Evolutionary conservation across 768 basidiomycete species (phyloP).

Genomic region (Mycena vitilis): DNA sequence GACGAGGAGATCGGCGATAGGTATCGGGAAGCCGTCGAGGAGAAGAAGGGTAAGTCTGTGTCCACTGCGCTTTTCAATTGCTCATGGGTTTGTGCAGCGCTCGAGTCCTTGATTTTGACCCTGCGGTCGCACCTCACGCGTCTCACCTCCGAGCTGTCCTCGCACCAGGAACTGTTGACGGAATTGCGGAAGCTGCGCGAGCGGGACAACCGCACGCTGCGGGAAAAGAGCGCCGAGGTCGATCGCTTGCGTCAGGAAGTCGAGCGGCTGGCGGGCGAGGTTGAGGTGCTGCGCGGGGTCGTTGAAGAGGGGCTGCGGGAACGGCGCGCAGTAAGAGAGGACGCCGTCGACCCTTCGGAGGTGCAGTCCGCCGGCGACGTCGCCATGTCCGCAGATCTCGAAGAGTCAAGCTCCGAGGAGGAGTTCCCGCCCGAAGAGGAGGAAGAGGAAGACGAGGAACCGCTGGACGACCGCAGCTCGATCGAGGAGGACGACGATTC

Average conservation of each 20-base stretch:
- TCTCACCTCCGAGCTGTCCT: conserved; percentile 81
- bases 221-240: conserved; percentile 75
- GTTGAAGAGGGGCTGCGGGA: conserved; percentile 90
- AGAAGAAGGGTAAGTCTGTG: conserved; percentile 83
- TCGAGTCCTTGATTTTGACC: conserved; percentile 82
- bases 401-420: conserved; percentile 37
- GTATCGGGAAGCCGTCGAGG: conserved; percentile 84
- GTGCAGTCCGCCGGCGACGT: conserved; percentile 46
- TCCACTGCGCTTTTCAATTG: conserved; percentile 8
- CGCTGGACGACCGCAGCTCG: conserved; percentile 28
- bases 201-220: conserved; percentile 65
- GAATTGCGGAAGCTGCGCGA: conserved; percentile 75
- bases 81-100: conserved; percentile 57
- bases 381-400: conserved; percentile 50
- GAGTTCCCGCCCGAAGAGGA: conserved; percentile 44
- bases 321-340: conserved; percentile 66
- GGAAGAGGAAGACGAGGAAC: conserved; percentile 42
- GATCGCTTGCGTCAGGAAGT: conserved; percentile 78
- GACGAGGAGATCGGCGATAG: conserved; percentile 57
- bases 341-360: conserved; percentile 20
- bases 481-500: conserved; percentile 33
- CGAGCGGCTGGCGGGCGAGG: conserved; percentile 84
- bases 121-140: conserved; percentile 81
- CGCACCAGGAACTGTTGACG: conserved; percentile 76
- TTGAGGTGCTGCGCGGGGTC: conserved; percentile 86